Conservation (phyloP, 2,329 filamentous ascomycete species). For the Fusarium temperatum region DNA sequence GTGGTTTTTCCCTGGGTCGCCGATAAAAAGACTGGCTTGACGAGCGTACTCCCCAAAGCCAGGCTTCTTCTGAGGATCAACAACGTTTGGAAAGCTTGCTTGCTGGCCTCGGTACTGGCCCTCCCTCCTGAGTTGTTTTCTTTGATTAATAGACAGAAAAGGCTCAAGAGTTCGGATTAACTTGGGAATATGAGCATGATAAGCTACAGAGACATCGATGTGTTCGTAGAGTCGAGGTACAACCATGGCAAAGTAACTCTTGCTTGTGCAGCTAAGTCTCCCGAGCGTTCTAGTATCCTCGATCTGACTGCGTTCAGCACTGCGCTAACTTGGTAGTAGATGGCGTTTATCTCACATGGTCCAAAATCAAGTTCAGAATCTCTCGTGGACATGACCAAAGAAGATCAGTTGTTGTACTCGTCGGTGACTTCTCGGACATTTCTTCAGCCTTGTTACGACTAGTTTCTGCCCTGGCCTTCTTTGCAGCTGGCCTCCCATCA, state of each 20-base stretch:
- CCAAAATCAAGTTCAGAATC: conserved; percentile 23
- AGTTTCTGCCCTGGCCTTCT: neutral
- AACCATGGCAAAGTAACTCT: conserved; percentile 20
- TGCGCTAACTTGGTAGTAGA: rapidly evolving
- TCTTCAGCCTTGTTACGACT: neutral
- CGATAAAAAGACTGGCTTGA: conserved; percentile 9
- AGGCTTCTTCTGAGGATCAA: conserved; percentile 5
- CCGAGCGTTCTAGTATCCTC: neutral
- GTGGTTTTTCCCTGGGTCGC: conserved; percentile 18
- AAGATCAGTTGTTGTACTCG: neutral
- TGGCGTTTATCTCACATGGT: neutral
- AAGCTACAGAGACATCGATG: neutral
- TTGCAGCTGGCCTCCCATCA: neutral
- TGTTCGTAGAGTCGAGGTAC: conserved; percentile 24
- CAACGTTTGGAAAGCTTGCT: neutral
- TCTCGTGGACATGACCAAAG: conserved; percentile 20
- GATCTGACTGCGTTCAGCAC: neutral
- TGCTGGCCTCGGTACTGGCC: conserved; percentile 31
- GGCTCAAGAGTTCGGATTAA: conserved; percentile 32
- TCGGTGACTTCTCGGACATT: neutral
- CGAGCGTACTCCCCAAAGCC: conserved; percentile 3
- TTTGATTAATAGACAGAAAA: conserved; percentile 23
- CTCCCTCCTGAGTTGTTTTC: conserved; percentile 23
- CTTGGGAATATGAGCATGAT: conserved; percentile 27
- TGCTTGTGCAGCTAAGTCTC: conserved; percentile 26